Evolutionary conservation across 805 yeast genomes (phyloP), one percentile per base, ranked within the genome.

Genomic region (Wickerhamiella bombiphila): DNA sequence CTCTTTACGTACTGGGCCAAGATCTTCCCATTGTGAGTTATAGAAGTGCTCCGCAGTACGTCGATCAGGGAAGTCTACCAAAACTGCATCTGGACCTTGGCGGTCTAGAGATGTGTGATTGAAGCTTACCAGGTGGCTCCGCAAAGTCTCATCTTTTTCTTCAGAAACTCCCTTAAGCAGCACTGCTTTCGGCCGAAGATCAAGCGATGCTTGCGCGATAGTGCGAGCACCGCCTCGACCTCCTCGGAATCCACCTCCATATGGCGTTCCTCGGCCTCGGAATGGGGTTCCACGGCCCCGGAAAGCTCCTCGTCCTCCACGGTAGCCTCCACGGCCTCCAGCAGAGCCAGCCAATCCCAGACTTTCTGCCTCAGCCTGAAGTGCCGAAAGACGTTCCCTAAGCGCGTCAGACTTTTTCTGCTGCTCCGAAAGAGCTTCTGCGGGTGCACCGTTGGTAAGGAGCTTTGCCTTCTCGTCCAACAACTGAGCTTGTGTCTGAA

Each of bases 111-210:
- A 42, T 5, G 44, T 38, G 42, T 46, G 35, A 35, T 36, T 37
- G 5, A 42, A 32, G 17, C 53, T 40, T 17, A 53, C 49, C 13
- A 63, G 45, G 32, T 48, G 46, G 14, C 51, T 43, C 24, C 56
- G 43, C 18, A 62, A 45, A 8, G 52, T 47, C 40, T 60, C 67
- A 36, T 57, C 58, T 24, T 45, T 46, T 14, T 49, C 54, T 13
- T 44, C 42, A 2, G 52, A 31, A 2, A 62, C 45, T 4, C 61
- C 61, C 4, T 35, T 31, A 6, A 64, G 50, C n/a, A 45, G 36
- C 3, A 63, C 58, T 21, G 48, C 42, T 39, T 55, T 58, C 5
- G 68, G 63, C 11, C 68, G 53, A 24, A 59, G 45, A 42, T 63
- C 68, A 15, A 63, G 48, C 24, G 49, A 41, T 6, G 54, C 53